phyloP scores from a whole-genome alignment of 2,329 filamentous ascomycete genomes.

The Pyrenophora teres region DNA sequence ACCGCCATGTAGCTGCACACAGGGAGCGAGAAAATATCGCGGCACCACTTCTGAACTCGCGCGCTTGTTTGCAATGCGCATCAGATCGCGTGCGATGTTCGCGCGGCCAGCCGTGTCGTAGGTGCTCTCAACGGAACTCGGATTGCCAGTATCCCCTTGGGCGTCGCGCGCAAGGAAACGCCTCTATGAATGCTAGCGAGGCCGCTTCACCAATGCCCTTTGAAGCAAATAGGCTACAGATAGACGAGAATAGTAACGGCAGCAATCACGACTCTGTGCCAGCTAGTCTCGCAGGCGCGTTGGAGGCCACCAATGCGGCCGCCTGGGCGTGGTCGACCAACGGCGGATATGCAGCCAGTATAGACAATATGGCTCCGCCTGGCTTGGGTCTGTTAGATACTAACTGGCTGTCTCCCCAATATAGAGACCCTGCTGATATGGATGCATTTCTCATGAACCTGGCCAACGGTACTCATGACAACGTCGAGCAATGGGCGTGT shows the following conservation, averaged over 20 bases:
- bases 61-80: constrained; percentile 36
- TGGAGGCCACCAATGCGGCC: neutral
- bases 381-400: constrained; percentile 7
- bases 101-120: constrained; percentile 28
- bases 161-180: neutral
- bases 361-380: constrained; percentile 7
- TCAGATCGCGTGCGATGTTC: constrained; percentile 37
- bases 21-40: neutral
- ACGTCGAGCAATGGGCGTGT: neutral
- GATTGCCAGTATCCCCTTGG: constrained; percentile 30
- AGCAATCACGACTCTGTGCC: neutral
- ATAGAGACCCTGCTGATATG: constrained; percentile 10
- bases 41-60: neutral
- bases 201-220: neutral
- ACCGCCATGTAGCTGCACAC: constrained; percentile 15
- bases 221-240: neutral
- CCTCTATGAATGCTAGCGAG: neutral
- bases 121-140: constrained; percentile 27
- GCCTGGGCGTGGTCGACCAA: constrained; percentile 1
- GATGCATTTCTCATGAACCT: constrained; percentile 9
- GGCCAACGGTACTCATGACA: neutral
- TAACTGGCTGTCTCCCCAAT: constrained; percentile 18
- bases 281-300: neutral
- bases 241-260: neutral
- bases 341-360: neutral